Evolutionary conservation across 495 filamentous ascomycete species (phyloP), one percentile per base, ranked within the genome.

Genomic region (Staphylotrichum tortipilum): DNA sequence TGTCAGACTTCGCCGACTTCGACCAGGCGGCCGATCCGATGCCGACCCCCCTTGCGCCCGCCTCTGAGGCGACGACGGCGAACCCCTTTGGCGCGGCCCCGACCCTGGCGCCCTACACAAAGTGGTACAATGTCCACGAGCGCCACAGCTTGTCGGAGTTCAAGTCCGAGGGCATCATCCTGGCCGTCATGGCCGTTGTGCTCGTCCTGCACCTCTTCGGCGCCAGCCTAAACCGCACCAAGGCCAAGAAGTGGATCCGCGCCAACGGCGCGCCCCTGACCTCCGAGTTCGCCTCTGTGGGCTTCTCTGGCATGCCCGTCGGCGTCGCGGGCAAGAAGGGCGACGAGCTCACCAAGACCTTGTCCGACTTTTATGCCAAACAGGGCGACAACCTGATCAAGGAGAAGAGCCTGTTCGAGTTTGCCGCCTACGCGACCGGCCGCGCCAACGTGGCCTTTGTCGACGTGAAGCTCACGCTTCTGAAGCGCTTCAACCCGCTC

Each of bases 61-160:
- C 46, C 8, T 38, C 63, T 31, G 50, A 44, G 9, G 33, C 63
- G 31, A 56, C 41, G 28, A 44, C 48, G 15, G 38, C 63, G 35
- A 57, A 65, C 36, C 51, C 62, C 28, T 46, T 66, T 18, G 63
- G 68, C 39, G 73, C 70, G 40, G 70, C 73, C 29, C 68, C 77
- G 44, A 76, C 74, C 44, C 58, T 65, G 29, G 66, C 64, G 22
- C 80, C 86, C 11, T 94, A 85, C 66, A 95, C 92, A 36, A 88
- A 87, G 72, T 97, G 92, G 92, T 98, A 97, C 71, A 86, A 88
- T 30, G 74, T 98, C 24, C 92, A 91, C 78, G 90, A 98, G 78
- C 87, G 92, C 55, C 77, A 86, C 55, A 79, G 77, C 10, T 72
- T 83, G 41, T 70, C 68, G 54, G 92, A 98, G 60, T 98, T 98